Conservation (phyloP, 345 rosid species). For the Lumnitzera littorea region DNA sequence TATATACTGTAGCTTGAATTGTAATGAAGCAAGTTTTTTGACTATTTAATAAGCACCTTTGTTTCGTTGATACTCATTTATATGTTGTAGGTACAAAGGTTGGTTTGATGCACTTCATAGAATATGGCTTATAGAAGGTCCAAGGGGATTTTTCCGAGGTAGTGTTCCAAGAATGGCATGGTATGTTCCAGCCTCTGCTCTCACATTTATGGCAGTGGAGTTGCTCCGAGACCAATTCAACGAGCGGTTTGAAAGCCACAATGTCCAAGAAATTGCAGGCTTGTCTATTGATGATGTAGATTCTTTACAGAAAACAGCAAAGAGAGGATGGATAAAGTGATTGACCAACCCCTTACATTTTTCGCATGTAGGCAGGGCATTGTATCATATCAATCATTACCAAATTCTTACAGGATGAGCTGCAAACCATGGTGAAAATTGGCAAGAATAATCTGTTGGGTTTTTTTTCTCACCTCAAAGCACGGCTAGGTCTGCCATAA, state of each 20-base stretch:
- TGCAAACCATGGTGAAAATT: too few species aligned
- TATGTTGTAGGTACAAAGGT: slow-evolving; percentile 52
- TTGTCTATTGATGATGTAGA: slow-evolving; percentile 48
- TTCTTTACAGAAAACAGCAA: slow-evolving; percentile 37
- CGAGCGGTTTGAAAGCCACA: slow-evolving; percentile 22
- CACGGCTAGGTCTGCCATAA: too few species aligned
- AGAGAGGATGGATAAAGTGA: slow-evolving; percentile 3
- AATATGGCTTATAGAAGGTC: slow-evolving; percentile 68
- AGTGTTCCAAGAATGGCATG: slow-evolving; percentile 88
- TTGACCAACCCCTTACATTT: background rate
- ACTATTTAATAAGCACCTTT: too few species aligned
- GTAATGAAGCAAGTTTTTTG: too few species aligned
- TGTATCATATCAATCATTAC: background rate
- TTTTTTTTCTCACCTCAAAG: too few species aligned
- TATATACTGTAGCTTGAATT: too few species aligned
- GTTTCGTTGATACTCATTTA: background rate
- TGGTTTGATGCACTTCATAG: slow-evolving; percentile 69
- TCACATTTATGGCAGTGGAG: slow-evolving; percentile 96
- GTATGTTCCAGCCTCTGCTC: slow-evolving; percentile 95
- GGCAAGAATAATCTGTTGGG: too few species aligned
- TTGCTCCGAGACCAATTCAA: slow-evolving; percentile 71
- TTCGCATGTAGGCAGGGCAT: background rate
- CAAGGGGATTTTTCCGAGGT: slow-evolving; percentile 71
- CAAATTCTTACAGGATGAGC: too few species aligned
- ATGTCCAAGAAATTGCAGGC: slow-evolving; percentile 24